Evolutionary conservation across 2,329 filamentous ascomycete genomes (phyloP), one percentile per base, ranked within the genome.

Genomic region (Colletotrichum sp.): DNA sequence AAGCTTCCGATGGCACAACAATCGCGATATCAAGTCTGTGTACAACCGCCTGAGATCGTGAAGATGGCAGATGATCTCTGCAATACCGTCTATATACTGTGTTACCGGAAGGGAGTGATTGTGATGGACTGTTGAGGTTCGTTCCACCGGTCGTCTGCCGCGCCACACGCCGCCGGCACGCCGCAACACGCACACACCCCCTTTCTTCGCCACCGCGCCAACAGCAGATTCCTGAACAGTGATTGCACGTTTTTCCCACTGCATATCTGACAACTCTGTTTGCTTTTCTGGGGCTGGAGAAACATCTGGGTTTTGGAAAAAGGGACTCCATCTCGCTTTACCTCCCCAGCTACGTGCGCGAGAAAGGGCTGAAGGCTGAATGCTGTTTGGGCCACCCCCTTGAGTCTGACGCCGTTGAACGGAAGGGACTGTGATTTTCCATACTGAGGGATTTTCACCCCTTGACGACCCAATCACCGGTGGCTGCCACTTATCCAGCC

Each of bases 21-120:
- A n/a, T 44, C 18, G n/a, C 39, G 39, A 44, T 44, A 44, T 44
- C 39, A 44, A 44, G 18, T 2, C 18, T 2, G 2, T 12, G 0
- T 6, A 2, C 39, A 12, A 44, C 39, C 1, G 1, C 5, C 3
- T 0, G 18, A n/a, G 39, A 44, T 44, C 39, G 18, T 6, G 1
- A n/a, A 7, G 2, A 44, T 3, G 39, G 39, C 2, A n/a, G 39
- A 12, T n/a, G 5, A n/a, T 44, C 39, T n/a, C 3, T 44, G 1
- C 5, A n/a, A 12, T 7, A n/a, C 39, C 39, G 39, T 44, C 18
- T 2, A 6, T 44, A 44, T n/a, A n/a, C 39, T 44, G 39, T 44
- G 5, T 0, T 12, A 44, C 39, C 39, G 5, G 1, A 44, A n/a
- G 9, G 39, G 39, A 4, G 3, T 44, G 39, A 44, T 44, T 44